Evolutionary conservation across 345 rosid species (phyloP), one percentile per base, ranked within the genome.

Genomic region (Boechera stricta): DNA sequence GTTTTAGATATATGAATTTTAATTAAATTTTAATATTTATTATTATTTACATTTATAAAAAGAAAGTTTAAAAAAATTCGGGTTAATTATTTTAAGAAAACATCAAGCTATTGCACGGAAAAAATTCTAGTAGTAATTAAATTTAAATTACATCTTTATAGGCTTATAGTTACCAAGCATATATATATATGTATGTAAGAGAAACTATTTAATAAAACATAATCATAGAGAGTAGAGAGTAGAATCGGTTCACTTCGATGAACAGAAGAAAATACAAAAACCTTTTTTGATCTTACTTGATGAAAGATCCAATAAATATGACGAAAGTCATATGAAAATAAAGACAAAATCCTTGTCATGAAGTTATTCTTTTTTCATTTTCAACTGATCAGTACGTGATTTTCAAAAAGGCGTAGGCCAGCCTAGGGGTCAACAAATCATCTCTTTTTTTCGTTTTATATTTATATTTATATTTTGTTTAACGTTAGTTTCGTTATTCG

Each of bases 291-390:
- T 21, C 18, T 24, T 36, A 33, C 29, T 54, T 16, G 62, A 59
- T 49, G 42, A 33, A 68, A 41, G 10, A 51, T 76, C 63, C 74
- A 69, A 69, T 41, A 21, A 53, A 69, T 44, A 69, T 42, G 58
- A 76, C 64, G 41, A 63, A 47, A 57, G 59, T 70, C 59, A 55
- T 77, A 54, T 53, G 44, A 54, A 69, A 54, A 63, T 54, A 63
- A 70, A 70, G 71, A 70, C 64, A 77, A 42, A 76, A 55, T n/a
- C 65, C 57, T 77, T 77, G 80, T 69, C 79, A 68, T 59, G 61
- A 68, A 51, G 56, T 44, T 62, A 42, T 77, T 76, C 7, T 3
- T 69, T 69, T 68, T 62, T 42, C 64, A 54, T 69, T 62, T 76
- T 70, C 64, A 69, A 62, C 26, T 44, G 39, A 62, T 42, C 32